These are phyloP conservation scores for Sporobolomyces pararoseus DNA, from an alignment of 768 basidiomycete genomes.

Conservation along the genomic window DNA sequence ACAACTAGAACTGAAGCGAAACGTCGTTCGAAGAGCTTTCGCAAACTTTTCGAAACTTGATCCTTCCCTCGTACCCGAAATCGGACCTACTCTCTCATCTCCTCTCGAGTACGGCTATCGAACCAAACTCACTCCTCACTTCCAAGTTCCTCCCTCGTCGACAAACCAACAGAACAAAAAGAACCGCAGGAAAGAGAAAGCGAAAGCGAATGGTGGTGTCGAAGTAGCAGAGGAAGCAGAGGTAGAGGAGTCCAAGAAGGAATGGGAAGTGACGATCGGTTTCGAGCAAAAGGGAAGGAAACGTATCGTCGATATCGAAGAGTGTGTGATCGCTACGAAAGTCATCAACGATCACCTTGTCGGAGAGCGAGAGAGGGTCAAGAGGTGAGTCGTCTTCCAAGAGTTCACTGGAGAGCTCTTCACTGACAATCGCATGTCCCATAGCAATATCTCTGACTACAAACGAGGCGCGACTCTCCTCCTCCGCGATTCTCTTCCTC, in stretches of 20 bases:
- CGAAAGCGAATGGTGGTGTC: not conserved
- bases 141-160: slow-evolving; percentile 67
- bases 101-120: slow-evolving; percentile 87
- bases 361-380: slow-evolving; percentile 62
- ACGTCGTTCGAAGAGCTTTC: slow-evolving; percentile 80
- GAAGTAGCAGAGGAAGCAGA: slow-evolving; percentile 25
- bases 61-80: slow-evolving; percentile 59
- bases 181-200: slow-evolving; percentile 24
- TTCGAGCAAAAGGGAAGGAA: slow-evolving; percentile 76
- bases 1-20: slow-evolving; percentile 80
- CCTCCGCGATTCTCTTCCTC: slow-evolving; percentile 74
- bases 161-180: slow-evolving; percentile 53
- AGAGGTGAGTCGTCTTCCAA: slow-evolving; percentile 57
- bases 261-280: slow-evolving; percentile 74
- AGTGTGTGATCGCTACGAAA: slow-evolving; percentile 56
- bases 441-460: slow-evolving; percentile 72
- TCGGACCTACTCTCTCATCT: slow-evolving; percentile 73
- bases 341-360: slow-evolving; percentile 67
- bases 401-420: not conserved
- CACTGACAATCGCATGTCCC: too few relatives aligned
- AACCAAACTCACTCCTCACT: slow-evolving; percentile 97
- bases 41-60: slow-evolving; percentile 66
- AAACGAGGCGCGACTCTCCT: slow-evolving; percentile 84
- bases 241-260: slow-evolving; percentile 29
- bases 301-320: slow-evolving; percentile 85